phyloP scores from a whole-genome alignment of 352 stramenopile genomes.

The Thalassiosira hispida region DNA sequence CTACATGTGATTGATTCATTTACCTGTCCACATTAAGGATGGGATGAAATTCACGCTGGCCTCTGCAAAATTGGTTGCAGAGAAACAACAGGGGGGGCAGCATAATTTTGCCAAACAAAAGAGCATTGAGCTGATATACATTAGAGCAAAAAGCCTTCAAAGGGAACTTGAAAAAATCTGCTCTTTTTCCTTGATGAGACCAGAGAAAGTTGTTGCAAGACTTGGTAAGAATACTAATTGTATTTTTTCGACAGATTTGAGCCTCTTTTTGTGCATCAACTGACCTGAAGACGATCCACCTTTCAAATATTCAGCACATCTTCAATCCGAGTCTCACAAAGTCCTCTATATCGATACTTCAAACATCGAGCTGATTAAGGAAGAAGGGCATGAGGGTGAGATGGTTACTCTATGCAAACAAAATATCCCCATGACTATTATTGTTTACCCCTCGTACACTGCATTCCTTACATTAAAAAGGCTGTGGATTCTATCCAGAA shows the following conservation, averaged over 20 bases:
- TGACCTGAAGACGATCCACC: too few relatives aligned
- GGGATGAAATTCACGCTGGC: slow-evolving; percentile 12
- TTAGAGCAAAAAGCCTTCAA: slow-evolving; percentile 29
- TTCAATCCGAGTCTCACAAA: slow-evolving; percentile 31
- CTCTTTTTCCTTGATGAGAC: slow-evolving; percentile 44
- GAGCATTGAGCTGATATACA: slow-evolving; percentile 38
- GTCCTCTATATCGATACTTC: slow-evolving; percentile 11
- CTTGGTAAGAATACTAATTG: slow-evolving; percentile 41
- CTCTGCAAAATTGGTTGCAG: slow-evolving; percentile 19
- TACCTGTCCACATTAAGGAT: slow-evolving; percentile 3
- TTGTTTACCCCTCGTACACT: neutral
- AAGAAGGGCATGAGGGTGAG: slow-evolving; percentile 48
- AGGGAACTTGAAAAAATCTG: slow-evolving; percentile 46
- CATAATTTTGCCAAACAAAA: neutral
- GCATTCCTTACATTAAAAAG: slow-evolving; percentile 5
- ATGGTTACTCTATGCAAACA: neutral
- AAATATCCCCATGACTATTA: neutral
- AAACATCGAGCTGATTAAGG: slow-evolving; percentile 51
- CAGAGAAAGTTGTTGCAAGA: slow-evolving; percentile 49
- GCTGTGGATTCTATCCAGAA: slow-evolving; percentile 51
- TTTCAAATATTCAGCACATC: slow-evolving; percentile 10
- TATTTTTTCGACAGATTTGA: too few relatives aligned
- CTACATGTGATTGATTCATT: neutral
- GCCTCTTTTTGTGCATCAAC: too few relatives aligned
- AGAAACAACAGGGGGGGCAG: neutral